Evolutionary conservation across 805 yeast species (phyloP).

Genomic region (Spathaspora gorwiae): DNA sequence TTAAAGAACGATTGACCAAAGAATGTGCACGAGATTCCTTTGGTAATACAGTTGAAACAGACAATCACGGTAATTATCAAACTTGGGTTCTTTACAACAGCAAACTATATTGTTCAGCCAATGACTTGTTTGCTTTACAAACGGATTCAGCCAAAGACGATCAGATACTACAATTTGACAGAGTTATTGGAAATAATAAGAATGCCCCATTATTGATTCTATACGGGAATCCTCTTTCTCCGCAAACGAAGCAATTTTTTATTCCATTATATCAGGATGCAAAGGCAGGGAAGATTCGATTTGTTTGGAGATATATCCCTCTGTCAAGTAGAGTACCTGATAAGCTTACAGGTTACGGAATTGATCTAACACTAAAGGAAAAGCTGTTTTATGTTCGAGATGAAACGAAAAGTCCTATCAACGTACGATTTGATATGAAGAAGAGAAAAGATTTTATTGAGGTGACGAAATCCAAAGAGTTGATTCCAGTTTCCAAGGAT

Average conservation of each 20-base stretch:
- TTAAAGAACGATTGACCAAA: conserved; percentile 12
- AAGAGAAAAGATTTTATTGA: conserved; percentile 13
- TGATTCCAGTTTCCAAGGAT: conserved; percentile 23
- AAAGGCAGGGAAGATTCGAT: conserved; percentile 57
- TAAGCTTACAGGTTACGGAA: conserved; percentile 59
- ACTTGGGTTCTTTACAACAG: conserved; percentile 54
- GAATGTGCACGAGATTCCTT: conserved; percentile 28
- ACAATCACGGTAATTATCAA: conserved; percentile 11
- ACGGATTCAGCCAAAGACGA: conserved; percentile 27
- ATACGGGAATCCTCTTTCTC: conserved; percentile 60
- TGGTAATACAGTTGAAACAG: conserved; percentile 23
- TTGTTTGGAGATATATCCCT: conserved; percentile 72
- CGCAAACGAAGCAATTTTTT: conserved; percentile 53
- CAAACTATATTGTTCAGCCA: conserved; percentile 56
- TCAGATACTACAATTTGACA: conserved; percentile 47
- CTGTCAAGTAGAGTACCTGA: conserved; percentile 17
- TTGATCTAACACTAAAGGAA: conserved; percentile 56
- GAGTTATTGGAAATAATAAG: conserved; percentile 53
- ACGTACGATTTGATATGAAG: neutral
- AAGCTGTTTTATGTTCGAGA: conserved; percentile 45
- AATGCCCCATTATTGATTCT: conserved; percentile 53
- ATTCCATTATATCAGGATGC: conserved; percentile 57
- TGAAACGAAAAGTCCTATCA: neutral
- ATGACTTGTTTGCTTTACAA: conserved; percentile 76
- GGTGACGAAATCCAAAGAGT: conserved; percentile 14